Evolutionary conservation across 345 rosid species (phyloP).

Genomic region (Eucalyptus pauciflora): DNA sequence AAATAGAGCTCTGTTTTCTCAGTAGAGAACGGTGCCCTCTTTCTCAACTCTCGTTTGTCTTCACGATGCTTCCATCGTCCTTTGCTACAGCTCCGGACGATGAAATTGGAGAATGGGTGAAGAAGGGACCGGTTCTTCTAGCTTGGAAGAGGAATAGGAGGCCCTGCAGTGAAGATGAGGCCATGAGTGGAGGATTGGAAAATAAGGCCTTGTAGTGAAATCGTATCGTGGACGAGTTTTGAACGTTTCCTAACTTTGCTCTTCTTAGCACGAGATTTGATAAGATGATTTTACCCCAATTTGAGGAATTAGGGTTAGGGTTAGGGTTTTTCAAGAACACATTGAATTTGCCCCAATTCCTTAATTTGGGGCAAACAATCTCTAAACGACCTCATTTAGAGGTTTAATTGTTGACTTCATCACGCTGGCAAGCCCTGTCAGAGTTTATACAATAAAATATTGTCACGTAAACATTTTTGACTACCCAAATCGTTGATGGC

Average conservation of each 20-base stretch:
- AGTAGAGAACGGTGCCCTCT: neutral
- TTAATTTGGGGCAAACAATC: neutral
- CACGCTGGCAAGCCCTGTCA: neutral
- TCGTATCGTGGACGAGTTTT: neutral
- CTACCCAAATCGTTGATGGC: neutral
- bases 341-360: neutral
- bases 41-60: neutral
- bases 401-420: neutral
- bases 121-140: neutral
- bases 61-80: neutral
- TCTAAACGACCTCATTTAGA: neutral
- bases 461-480: accelerated
- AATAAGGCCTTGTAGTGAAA: neutral
- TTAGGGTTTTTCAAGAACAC: neutral
- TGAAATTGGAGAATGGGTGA: neutral
- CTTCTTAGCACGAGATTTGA: neutral
- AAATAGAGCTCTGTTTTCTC: neutral
- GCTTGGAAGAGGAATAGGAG: neutral
- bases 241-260: neutral
- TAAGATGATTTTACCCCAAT: neutral
- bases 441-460: neutral
- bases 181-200: neutral
- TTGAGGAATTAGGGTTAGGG: neutral
- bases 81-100: neutral
- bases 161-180: neutral